Conservation (phyloP, 2,329 filamentous ascomycete species). For the Cephalotrichum gorgonifer region DNA sequence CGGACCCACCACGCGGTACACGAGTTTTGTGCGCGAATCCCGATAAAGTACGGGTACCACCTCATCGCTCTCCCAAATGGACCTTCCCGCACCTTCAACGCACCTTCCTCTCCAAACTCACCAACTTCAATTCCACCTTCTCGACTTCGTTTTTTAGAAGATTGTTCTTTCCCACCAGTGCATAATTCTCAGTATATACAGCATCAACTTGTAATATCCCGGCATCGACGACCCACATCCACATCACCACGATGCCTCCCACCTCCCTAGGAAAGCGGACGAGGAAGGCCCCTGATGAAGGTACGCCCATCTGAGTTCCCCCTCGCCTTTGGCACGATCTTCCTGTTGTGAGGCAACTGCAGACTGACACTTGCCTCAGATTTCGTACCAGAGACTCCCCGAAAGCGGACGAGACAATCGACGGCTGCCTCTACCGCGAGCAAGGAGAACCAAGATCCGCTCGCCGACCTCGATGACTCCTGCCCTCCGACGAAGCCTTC, state of each 20-base stretch:
- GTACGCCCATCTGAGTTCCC: slow-evolving; percentile 7
- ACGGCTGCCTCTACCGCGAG: slow-evolving; percentile 56
- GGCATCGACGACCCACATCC: background rate
- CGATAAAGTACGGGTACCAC: slow-evolving; percentile 1
- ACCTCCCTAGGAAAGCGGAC: slow-evolving; percentile 14
- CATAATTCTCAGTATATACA: background rate
- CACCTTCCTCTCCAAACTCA: background rate
- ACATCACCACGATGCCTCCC: slow-evolving; percentile 11
- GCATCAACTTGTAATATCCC: background rate
- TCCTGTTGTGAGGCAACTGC: slow-evolving; percentile 1
- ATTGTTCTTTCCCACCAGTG: background rate
- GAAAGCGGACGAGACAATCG: slow-evolving; percentile 35
- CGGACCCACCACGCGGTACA: slow-evolving; percentile 1
- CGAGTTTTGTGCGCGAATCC: background rate
- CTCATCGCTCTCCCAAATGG: background rate
- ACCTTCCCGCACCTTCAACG: background rate
- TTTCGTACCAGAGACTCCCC: slow-evolving; percentile 19
- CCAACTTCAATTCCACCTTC: background rate
- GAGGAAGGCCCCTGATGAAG: slow-evolving; percentile 10
- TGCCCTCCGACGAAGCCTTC: slow-evolving; percentile 12
- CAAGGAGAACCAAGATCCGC: slow-evolving; percentile 38
- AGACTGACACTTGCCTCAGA: slow-evolving; percentile 2
- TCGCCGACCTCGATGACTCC: slow-evolving; percentile 23
- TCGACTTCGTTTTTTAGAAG: background rate
- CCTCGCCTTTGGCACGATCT: background rate